Evolutionary conservation across 1,284 basidiomycete genomes (phyloP).

Genomic region (Cryptococcus jaspeensis): DNA sequence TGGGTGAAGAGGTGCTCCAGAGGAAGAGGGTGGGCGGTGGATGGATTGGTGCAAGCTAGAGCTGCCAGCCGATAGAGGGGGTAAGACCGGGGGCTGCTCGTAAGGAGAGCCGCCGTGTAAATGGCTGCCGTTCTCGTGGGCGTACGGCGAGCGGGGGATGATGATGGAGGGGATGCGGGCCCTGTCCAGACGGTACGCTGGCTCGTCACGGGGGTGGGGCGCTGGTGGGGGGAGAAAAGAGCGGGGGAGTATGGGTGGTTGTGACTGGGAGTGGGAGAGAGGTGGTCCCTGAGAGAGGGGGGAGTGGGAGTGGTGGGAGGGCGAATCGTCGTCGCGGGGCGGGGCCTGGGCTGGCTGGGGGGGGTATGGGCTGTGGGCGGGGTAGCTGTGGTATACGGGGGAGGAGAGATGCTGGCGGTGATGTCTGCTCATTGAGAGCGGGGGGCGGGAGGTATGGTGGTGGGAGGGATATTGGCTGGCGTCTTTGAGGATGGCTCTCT

Average conservation of each 20-base stretch:
- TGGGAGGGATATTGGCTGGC: too few relatives aligned
- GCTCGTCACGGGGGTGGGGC: constrained; percentile 3
- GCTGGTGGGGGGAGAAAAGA: neutral
- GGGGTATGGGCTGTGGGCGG: neutral
- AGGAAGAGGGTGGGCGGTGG: neutral
- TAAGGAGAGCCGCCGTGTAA: constrained; percentile 1
- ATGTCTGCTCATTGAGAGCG: constrained; percentile 16
- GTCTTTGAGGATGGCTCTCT: too few relatives aligned
- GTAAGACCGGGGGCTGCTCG: constrained; percentile 4
- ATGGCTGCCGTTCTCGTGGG: neutral
- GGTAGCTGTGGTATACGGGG: constrained; percentile 8
- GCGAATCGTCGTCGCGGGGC: constrained; percentile 1
- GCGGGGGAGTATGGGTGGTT: constrained; percentile 2
- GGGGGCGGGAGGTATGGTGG: neutral
- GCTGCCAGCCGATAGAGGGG: neutral
- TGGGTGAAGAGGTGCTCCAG: neutral
- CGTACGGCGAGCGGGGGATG: constrained; percentile 12
- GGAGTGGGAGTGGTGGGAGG: neutral
- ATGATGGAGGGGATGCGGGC: constrained; percentile 12
- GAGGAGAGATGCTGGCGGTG: constrained; percentile 12
- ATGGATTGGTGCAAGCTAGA: neutral
- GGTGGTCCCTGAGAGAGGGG: neutral
- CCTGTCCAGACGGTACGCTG: constrained; percentile 12
- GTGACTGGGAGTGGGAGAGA: neutral
- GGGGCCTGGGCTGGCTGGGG: neutral